A percentile compares a stretch with the other conserved stretches of the same genome.
Conservation (phyloP, 192 early-diverging fungal species). For the Backusella liffmaniae region DNA sequence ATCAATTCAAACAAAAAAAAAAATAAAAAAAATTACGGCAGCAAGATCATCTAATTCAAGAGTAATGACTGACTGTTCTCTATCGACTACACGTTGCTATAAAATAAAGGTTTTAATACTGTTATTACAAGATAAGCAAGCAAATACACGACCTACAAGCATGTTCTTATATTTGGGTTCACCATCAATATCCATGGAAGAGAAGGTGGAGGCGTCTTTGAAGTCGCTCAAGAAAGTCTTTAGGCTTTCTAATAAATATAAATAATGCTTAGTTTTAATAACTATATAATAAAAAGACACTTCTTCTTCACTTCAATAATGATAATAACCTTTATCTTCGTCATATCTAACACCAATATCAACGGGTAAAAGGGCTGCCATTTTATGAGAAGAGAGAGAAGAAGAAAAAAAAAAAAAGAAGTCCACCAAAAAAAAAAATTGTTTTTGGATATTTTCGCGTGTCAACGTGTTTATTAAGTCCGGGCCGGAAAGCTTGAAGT, state of each 20-base stretch:
- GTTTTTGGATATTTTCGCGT: slow-evolving; percentile 1
- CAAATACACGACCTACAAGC: slow-evolving; percentile 29
- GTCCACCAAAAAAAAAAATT: neutral
- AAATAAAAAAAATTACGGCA: slow-evolving; percentile 26
- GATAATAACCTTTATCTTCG: slow-evolving; percentile 23
- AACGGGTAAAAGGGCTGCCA: slow-evolving; percentile 32
- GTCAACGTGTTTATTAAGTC: neutral
- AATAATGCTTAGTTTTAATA: neutral
- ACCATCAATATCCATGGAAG: slow-evolving; percentile 23
- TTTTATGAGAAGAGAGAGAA: neutral
- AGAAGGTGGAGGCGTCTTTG: neutral
- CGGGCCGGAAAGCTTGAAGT: neutral
- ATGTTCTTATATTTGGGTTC: slow-evolving; percentile 45
- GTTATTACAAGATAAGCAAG: neutral
- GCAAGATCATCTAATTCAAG: slow-evolving; percentile 71
- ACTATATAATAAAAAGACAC: neutral
- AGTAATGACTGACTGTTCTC: slow-evolving; percentile 55
- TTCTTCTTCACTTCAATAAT: neutral
- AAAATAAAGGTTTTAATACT: neutral
- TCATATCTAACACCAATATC: slow-evolving; percentile 26
- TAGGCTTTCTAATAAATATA: slow-evolving; percentile 2
- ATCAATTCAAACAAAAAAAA: neutral
- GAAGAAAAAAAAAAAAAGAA: neutral
- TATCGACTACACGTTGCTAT: slow-evolving; percentile 66
- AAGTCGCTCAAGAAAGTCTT: slow-evolving; percentile 8